These are phyloP conservation scores for Arthroderma sp. DNA, from an alignment of 2,329 filamentous ascomycete genomes.

Conservation along the genomic window DNA sequence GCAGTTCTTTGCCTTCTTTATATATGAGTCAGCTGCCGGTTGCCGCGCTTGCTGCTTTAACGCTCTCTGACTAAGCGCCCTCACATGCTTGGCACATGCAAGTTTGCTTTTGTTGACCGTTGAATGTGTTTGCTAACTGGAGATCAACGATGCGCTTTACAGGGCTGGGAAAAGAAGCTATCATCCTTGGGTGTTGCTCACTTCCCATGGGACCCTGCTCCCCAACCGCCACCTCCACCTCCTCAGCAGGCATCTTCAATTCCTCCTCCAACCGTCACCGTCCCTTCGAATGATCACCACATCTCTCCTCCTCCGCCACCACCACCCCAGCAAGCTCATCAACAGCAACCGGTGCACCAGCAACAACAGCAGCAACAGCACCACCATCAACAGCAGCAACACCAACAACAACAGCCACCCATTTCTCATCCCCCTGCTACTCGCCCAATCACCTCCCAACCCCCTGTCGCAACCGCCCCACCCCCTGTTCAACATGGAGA, in stretches of 20 bases:
- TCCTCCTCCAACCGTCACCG: slow-evolving; percentile 26
- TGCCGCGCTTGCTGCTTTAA: slow-evolving; percentile 9
- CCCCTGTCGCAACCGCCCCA: slow-evolving; percentile 10
- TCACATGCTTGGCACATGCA: neutral
- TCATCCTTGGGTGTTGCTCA: slow-evolving; percentile 69
- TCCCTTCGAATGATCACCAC: slow-evolving; percentile 28
- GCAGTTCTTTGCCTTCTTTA: slow-evolving; percentile 6
- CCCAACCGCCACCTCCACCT: slow-evolving; percentile 39
- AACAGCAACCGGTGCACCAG: slow-evolving; percentile 14
- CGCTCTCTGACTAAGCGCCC: slow-evolving; percentile 6
- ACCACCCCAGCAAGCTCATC: slow-evolving; percentile 10
- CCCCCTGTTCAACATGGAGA: slow-evolving; percentile 8
- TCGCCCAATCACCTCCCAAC: slow-evolving; percentile 14
- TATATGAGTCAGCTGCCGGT: too few relatives aligned
- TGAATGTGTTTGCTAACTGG: neutral
- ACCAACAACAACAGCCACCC: slow-evolving; percentile 24
- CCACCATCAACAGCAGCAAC: slow-evolving; percentile 16
- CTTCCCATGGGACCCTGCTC: slow-evolving; percentile 92
- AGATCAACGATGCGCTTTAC: slow-evolving; percentile 8
- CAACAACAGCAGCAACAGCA: slow-evolving; percentile 21
- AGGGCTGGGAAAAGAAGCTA: slow-evolving; percentile 93
- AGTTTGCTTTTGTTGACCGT: neutral
- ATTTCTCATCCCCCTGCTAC: slow-evolving; percentile 21
- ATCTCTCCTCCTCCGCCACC: slow-evolving; percentile 22
- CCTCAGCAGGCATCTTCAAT: slow-evolving; percentile 26